Percentiles rank a stretch among this genome's conserved stretches.
Evolutionary conservation across 2,329 filamentous ascomycete species (phyloP).

Genomic region (Neonectria magnoliae): DNA sequence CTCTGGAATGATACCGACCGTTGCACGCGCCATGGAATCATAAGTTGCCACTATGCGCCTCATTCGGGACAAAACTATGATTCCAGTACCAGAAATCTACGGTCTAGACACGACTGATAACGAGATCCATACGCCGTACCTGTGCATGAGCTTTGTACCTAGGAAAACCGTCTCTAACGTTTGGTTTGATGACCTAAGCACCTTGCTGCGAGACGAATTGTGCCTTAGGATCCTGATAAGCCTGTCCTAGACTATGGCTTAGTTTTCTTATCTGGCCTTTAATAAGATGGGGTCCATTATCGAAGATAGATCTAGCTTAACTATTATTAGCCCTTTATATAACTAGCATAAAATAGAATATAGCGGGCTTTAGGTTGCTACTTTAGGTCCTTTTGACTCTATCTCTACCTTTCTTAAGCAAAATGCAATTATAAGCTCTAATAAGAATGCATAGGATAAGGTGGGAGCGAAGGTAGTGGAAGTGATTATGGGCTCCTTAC

Average conservation of each 20-base stretch:
- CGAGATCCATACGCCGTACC: slow-evolving; percentile 29
- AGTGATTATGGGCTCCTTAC: slow-evolving; percentile 9
- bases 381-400: slow-evolving; percentile 21
- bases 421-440: not conserved
- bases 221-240: slow-evolving; percentile 24
- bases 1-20: slow-evolving; percentile 22
- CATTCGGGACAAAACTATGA: slow-evolving; percentile 7
- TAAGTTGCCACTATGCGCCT: slow-evolving; percentile 21
- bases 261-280: slow-evolving; percentile 25
- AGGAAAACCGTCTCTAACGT: slow-evolving; percentile 16
- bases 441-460: slow-evolving; percentile 8
- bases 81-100: slow-evolving; percentile 32
- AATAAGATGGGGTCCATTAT: slow-evolving; percentile 28
- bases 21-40: slow-evolving; percentile 22
- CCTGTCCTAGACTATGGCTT: slow-evolving; percentile 22
- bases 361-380: slow-evolving; percentile 3
- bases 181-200: slow-evolving; percentile 21
- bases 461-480: slow-evolving; percentile 12
- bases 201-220: slow-evolving; percentile 22
- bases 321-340: slow-evolving; percentile 11
- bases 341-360: slow-evolving; percentile 8
- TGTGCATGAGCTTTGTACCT: slow-evolving; percentile 31
- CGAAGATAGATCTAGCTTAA: slow-evolving; percentile 2
- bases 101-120: slow-evolving; percentile 27
- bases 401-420: slow-evolving; percentile 9